Percentiles rank a stretch among this genome's conserved stretches.
Evolutionary conservation across 768 basidiomycete genomes (phyloP).

Genomic region (Lactarius sanguifluus): DNA sequence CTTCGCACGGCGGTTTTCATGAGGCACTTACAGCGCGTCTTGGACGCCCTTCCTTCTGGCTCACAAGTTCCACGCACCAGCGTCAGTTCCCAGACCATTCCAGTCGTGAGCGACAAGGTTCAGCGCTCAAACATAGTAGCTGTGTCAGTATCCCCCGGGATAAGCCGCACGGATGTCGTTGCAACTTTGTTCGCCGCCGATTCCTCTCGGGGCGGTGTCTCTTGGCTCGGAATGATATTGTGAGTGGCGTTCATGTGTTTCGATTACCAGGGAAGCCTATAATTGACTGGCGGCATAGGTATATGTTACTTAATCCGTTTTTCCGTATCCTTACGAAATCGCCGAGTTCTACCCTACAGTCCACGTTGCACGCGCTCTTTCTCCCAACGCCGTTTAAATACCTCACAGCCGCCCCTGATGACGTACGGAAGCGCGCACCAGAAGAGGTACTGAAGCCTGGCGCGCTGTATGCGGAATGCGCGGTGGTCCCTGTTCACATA

Average conservation of each 20-base stretch:
- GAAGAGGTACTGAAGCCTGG: constrained; percentile 77
- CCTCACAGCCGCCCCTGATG: constrained; percentile 35
- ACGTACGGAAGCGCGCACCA: constrained; percentile 18
- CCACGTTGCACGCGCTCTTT: constrained; percentile 78
- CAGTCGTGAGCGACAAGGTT: constrained; percentile 42
- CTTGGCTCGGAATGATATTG: constrained; percentile 49
- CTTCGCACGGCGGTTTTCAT: constrained; percentile 63
- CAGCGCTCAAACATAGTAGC: constrained; percentile 76
- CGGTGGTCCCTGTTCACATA: constrained; percentile 46
- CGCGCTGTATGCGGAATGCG: constrained; percentile 74
- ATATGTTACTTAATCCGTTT: constrained; percentile 64
- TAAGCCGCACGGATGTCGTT: constrained; percentile 69
- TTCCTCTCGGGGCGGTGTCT: constrained; percentile 38
- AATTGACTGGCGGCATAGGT: constrained; percentile 42
- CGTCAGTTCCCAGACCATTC: constrained; percentile 33
- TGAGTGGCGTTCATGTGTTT: constrained; percentile 37
- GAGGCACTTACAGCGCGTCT: constrained; percentile 78
- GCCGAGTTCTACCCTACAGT: constrained; percentile 61
- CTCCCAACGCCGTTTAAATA: constrained; percentile 77
- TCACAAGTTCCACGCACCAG: constrained; percentile 50
- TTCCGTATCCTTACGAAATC: constrained; percentile 71
- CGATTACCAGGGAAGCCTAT: neutral
- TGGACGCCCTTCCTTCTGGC: constrained; percentile 74
- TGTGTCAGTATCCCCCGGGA: constrained; percentile 71
- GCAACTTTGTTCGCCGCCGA: constrained; percentile 54